These are phyloP conservation scores for Potentilla sterilis DNA, from an alignment of 306 rosid genomes.

Conservation along the genomic window DNA sequence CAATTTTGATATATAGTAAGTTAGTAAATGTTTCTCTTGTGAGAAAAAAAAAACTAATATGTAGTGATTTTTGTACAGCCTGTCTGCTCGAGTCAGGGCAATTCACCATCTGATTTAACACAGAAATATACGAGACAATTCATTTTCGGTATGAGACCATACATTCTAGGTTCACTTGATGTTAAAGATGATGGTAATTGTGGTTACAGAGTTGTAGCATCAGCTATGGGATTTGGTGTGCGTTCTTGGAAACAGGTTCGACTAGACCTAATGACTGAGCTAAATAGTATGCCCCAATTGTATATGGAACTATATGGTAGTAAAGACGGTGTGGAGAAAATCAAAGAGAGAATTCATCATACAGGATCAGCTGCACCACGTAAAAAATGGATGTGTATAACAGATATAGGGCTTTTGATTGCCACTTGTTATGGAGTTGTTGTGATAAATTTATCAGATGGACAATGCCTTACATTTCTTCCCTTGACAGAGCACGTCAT, in stretches of 20 bases:
- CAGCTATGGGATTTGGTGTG: background rate
- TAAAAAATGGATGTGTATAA: background rate
- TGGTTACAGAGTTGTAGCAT: background rate
- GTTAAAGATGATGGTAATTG: background rate
- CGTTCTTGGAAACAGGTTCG: background rate
- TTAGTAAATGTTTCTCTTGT: background rate
- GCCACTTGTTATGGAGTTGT: no score
- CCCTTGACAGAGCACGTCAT: background rate
- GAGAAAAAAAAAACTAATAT: background rate
- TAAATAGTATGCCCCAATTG: background rate
- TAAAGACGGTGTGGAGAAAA: background rate
- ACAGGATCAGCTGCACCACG: background rate
- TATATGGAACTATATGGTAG: background rate
- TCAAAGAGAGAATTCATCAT: background rate
- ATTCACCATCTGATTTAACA: background rate
- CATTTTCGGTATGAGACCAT: background rate
- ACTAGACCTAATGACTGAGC: background rate
- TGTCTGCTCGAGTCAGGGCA: background rate
- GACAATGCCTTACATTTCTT: background rate
- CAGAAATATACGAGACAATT: background rate
- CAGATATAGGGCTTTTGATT: background rate
- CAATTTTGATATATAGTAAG: background rate
- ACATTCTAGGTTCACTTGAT: background rate
- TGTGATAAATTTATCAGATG: no score
- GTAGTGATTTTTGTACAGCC: background rate